A percentile compares a stretch with the other conserved stretches of the same genome.
These are phyloP conservation scores for Zymoseptoria ardabiliae DNA, from an alignment of 2,329 filamentous ascomycete genomes.

Conservation along the genomic window DNA sequence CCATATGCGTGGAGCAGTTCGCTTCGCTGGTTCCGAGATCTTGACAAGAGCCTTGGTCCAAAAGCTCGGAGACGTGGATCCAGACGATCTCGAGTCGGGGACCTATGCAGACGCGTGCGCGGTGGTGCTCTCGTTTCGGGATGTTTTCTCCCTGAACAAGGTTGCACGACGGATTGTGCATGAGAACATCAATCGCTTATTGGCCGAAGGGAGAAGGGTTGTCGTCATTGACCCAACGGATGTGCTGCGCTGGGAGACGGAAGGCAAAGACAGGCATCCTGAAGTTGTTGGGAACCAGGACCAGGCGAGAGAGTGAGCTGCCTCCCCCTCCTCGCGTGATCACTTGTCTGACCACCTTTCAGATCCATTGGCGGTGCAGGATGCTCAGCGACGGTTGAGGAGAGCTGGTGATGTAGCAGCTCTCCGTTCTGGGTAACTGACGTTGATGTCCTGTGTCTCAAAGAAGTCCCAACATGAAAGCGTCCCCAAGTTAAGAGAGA, in stretches of 20 bases:
- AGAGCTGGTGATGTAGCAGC: conserved; percentile 6
- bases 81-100: conserved; percentile 14
- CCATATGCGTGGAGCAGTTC: conserved; percentile 19
- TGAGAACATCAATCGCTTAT: conserved; percentile 15
- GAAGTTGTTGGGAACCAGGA: conserved; percentile 13
- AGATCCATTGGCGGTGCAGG: conserved; percentile 15
- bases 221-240: conserved; percentile 16
- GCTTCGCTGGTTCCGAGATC: conserved; percentile 17
- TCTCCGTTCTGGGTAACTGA: no score
- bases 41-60: conserved; percentile 16
- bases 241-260: conserved; percentile 15
- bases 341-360: not conserved
- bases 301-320: conserved; percentile 10
- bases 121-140: conserved; percentile 19
- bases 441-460: no score
- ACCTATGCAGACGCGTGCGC: conserved; percentile 18
- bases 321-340: not conserved
- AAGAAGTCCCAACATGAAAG: no score
- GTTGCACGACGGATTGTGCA: conserved; percentile 16
- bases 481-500: no score
- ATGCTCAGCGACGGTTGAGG: conserved; percentile 10
- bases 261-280: conserved; percentile 12
- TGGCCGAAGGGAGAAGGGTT: conserved; percentile 9
- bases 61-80: conserved; percentile 12
- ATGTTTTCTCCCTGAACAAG: conserved; percentile 20